phyloP scores from a whole-genome alignment of 305 asterid species.

The Fraxinus latifolia region DNA sequence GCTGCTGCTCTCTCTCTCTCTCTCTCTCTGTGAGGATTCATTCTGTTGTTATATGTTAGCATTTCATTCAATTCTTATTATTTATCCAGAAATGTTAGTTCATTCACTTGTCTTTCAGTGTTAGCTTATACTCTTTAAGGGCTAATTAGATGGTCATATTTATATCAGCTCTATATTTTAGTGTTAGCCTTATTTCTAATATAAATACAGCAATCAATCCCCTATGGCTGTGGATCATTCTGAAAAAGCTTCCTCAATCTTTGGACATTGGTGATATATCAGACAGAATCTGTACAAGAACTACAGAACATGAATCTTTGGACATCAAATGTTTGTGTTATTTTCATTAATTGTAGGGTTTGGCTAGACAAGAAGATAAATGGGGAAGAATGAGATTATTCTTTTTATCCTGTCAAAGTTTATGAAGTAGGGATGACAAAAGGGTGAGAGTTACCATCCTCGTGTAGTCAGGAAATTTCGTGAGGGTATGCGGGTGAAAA shows the following conservation, averaged over 20 bases:
- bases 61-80: background rate
- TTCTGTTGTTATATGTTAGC: background rate
- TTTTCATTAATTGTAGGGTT: too few relatives aligned
- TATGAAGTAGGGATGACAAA: too few relatives aligned
- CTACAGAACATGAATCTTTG: too few relatives aligned
- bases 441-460: too few relatives aligned
- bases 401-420: too few relatives aligned
- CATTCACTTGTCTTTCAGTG: background rate
- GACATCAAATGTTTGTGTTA: too few relatives aligned
- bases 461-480: too few relatives aligned
- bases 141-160: background rate
- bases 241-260: conserved; percentile 61
- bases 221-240: conserved; percentile 32
- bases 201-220: conserved; percentile 29
- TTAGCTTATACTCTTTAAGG: background rate
- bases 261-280: conserved; percentile 80
- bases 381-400: too few relatives aligned
- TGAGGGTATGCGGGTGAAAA: too few relatives aligned
- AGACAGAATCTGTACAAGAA: conserved; percentile 18
- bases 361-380: too few relatives aligned
- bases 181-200: background rate
- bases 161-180: background rate
- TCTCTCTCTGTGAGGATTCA: background rate
- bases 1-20: too few relatives aligned
- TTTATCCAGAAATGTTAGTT: background rate